phyloP scores from a whole-genome alignment of 257 asterid genomes.

The Plectranthus barbatus region DNA sequence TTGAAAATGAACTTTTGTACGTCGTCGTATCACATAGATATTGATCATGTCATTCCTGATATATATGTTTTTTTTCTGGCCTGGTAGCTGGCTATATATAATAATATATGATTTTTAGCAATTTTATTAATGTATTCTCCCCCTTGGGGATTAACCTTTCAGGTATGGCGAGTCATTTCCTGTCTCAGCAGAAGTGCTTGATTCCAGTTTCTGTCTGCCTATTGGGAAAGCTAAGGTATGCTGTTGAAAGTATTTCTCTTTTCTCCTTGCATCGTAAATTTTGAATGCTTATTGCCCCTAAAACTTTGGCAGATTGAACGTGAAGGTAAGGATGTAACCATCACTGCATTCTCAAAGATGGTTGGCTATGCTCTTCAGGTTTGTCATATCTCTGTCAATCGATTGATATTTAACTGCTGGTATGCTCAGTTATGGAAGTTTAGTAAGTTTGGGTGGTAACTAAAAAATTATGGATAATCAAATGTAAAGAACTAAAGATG shows the following conservation, averaged over 20 bases:
- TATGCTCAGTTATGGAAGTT: not conserved
- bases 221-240: constrained; percentile 90
- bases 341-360: constrained; percentile 85
- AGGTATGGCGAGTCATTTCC: constrained; percentile 90
- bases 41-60: not conserved
- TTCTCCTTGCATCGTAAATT: not conserved
- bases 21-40: constrained; percentile 25
- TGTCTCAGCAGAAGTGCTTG: constrained; percentile 68
- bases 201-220: constrained; percentile 75
- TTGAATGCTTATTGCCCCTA: constrained; percentile 2
- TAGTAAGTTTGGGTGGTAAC: not conserved
- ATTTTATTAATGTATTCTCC: not conserved
- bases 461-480: not conserved
- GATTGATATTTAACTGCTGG: not conserved
- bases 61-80: not conserved
- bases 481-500: not conserved
- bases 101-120: not conserved
- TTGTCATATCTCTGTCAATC: constrained; percentile 19
- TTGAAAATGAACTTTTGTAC: constrained; percentile 82
- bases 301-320: constrained; percentile 55
- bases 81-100: too few relatives aligned
- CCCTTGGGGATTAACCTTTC: constrained; percentile 4
- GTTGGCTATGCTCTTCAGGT: constrained; percentile 87
- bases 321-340: constrained; percentile 73
- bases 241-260: not conserved